These are phyloP conservation scores for Ceratobasidium sp. DNA, from an alignment of 1,284 basidiomycete species.

Conservation along the genomic window DNA sequence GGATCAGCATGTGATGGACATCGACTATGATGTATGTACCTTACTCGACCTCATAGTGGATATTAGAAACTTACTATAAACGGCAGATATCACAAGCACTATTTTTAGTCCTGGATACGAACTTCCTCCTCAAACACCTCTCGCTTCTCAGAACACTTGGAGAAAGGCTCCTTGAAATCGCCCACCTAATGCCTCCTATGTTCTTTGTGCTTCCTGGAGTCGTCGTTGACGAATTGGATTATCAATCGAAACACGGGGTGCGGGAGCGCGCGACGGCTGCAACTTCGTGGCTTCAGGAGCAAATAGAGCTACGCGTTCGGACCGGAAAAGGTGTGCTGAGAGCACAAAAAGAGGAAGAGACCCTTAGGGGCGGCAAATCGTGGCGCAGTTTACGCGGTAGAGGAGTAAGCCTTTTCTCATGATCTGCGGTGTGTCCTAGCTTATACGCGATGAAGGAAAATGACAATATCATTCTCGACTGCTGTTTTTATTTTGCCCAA, in stretches of 20 bases:
- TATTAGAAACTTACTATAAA: background rate
- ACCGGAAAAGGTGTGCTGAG: constrained; percentile 20
- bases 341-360: constrained; percentile 37
- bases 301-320: constrained; percentile 23
- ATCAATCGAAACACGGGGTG: constrained; percentile 36
- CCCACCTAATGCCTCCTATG: constrained; percentile 28
- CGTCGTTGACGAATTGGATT: constrained; percentile 36
- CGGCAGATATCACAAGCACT: constrained; percentile 28
- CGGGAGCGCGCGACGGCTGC: constrained; percentile 36
- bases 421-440: background rate
- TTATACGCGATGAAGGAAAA: constrained; percentile 20
- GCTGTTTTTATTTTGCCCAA: constrained; percentile 28
- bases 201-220: constrained; percentile 38
- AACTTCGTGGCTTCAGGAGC: constrained; percentile 29
- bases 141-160: background rate
- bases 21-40: constrained; percentile 32
- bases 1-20: constrained; percentile 41
- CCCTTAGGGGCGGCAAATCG: constrained; percentile 25
- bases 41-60: background rate
- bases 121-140: constrained; percentile 33
- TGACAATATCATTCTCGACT: constrained; percentile 36
- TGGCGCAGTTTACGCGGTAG: constrained; percentile 37
- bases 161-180: constrained; percentile 5
- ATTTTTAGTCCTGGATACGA: constrained; percentile 31
- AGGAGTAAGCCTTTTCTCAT: constrained; percentile 3